A percentile compares a stretch with the other conserved stretches of the same genome.
Conservation (phyloP, 2,329 filamentous ascomycete species). For the Penicillium sp. region DNA sequence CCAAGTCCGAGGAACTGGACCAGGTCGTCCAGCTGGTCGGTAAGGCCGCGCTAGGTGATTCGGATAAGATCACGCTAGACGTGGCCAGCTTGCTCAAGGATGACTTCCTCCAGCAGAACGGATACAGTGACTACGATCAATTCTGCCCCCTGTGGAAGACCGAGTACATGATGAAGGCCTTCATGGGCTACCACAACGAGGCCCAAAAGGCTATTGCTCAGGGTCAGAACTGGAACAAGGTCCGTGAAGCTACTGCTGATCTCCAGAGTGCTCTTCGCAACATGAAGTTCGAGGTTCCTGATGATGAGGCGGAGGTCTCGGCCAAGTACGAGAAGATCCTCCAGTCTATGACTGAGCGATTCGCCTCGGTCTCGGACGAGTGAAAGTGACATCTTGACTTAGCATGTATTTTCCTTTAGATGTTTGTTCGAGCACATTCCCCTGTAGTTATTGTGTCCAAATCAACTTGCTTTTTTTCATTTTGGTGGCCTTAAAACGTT, state of each 20-base stretch:
- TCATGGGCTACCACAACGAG: conserved; percentile 98
- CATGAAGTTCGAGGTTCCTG: conserved; percentile 96
- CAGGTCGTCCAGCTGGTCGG: conserved; percentile 98
- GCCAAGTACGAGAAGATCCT: conserved; percentile 96
- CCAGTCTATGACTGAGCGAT: conserved; percentile 94
- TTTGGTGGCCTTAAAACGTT: not conserved
- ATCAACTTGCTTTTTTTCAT: conserved; percentile 12
- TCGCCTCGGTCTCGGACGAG: conserved; percentile 93
- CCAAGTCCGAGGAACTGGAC: conserved; percentile 94
- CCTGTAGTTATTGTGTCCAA: conserved; percentile 36
- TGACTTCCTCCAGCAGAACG: conserved; percentile 98
- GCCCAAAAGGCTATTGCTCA: conserved; percentile 91
- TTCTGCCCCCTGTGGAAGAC: conserved; percentile 99
- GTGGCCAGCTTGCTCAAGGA: conserved; percentile 92
- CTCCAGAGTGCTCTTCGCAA: conserved; percentile 80
- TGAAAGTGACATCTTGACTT: conserved; percentile 50
- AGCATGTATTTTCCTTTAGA: conserved; percentile 25
- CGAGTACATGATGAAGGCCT: conserved; percentile 99
- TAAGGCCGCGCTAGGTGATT: conserved; percentile 92
- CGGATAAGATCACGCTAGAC: conserved; percentile 97
- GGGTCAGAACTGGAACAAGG: conserved; percentile 88
- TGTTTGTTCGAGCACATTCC: conserved; percentile 37
- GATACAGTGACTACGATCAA: conserved; percentile 98
- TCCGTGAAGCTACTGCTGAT: conserved; percentile 84
- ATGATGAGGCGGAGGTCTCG: conserved; percentile 73